These are phyloP conservation scores for Thalassiosira hispida DNA, from an alignment of 352 stramenopile genomes.

Conservation along the genomic window DNA sequence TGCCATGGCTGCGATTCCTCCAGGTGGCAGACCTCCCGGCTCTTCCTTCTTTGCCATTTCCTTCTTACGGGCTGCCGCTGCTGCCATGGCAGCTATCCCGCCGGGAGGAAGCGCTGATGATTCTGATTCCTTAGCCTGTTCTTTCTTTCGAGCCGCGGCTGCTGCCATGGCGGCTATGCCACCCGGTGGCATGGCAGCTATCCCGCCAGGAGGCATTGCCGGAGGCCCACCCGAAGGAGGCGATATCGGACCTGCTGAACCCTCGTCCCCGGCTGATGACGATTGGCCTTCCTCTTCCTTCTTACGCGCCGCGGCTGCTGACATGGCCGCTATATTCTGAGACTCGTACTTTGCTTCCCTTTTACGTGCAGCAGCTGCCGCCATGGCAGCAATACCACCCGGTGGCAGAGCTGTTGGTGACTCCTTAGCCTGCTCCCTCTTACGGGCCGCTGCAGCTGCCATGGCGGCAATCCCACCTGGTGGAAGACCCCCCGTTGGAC, in stretches of 20 bases:
- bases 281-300: neutral
- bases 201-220: neutral
- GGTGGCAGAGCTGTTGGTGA: neutral
- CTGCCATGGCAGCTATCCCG: slow-evolving; percentile 12
- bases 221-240: no score
- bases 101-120: neutral
- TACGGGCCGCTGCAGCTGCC: neutral
- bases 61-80: slow-evolving; percentile 8
- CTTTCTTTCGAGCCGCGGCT: slow-evolving; percentile 11
- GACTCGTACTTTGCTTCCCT: neutral
- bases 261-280: no score
- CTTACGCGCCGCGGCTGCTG: neutral
- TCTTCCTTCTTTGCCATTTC: no score
- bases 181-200: slow-evolving; percentile 14
- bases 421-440: neutral
- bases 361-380: neutral
- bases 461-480: neutral
- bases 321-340: neutral
- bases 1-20: neutral
- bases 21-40: neutral
- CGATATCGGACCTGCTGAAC: no score
- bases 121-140: neutral
- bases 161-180: neutral
- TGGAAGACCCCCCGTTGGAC: no score
- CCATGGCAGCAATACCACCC: neutral